These are phyloP conservation scores for Leptoxyphium fumago DNA, from an alignment of 2,329 filamentous ascomycete species.

Conservation along the genomic window DNA sequence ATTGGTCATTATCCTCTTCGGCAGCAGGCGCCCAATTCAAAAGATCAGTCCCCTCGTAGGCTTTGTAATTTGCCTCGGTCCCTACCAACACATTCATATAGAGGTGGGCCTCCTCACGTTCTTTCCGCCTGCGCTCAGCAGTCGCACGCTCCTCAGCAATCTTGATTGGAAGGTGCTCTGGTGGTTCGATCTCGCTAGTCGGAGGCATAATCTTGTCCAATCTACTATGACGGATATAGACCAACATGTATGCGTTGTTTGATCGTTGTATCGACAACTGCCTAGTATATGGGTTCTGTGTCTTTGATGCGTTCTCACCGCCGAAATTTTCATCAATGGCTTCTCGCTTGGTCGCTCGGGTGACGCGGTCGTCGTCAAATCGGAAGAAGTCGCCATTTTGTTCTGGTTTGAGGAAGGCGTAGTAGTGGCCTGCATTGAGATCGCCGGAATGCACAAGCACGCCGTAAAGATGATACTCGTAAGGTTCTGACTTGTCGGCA, in stretches of 20 bases:
- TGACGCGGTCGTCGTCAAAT: slow-evolving; percentile 94
- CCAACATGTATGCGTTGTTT: slow-evolving; percentile 96
- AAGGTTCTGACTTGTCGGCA: slow-evolving; percentile 76
- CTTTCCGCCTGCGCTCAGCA: slow-evolving; percentile 64
- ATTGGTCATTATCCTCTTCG: slow-evolving; percentile 43
- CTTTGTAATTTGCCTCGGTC: slow-evolving; percentile 64
- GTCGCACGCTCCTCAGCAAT: slow-evolving; percentile 70
- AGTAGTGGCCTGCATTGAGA: slow-evolving; percentile 94
- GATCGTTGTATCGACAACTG: slow-evolving; percentile 51
- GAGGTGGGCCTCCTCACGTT: slow-evolving; percentile 85
- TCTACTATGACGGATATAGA: slow-evolving; percentile 80
- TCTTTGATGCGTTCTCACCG: slow-evolving; percentile 53
- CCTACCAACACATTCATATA: slow-evolving; percentile 78
- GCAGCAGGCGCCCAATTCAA: slow-evolving; percentile 49
- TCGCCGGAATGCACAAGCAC: slow-evolving; percentile 95
- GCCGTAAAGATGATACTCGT: slow-evolving; percentile 84
- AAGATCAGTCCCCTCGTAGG: slow-evolving; percentile 74
- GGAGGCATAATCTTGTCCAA: slow-evolving; percentile 70
- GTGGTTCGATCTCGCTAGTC: slow-evolving; percentile 64
- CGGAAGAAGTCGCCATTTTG: slow-evolving; percentile 93
- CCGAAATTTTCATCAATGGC: slow-evolving; percentile 95
- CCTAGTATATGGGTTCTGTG: slow-evolving; percentile 50
- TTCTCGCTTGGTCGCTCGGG: slow-evolving; percentile 80
- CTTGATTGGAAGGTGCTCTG: slow-evolving; percentile 60
- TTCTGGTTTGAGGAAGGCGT: slow-evolving; percentile 85